Percentiles rank a stretch among this genome's conserved stretches.
These are phyloP conservation scores for Microsporum canis DNA, from an alignment of 2,329 filamentous ascomycete species.

Conservation along the genomic window DNA sequence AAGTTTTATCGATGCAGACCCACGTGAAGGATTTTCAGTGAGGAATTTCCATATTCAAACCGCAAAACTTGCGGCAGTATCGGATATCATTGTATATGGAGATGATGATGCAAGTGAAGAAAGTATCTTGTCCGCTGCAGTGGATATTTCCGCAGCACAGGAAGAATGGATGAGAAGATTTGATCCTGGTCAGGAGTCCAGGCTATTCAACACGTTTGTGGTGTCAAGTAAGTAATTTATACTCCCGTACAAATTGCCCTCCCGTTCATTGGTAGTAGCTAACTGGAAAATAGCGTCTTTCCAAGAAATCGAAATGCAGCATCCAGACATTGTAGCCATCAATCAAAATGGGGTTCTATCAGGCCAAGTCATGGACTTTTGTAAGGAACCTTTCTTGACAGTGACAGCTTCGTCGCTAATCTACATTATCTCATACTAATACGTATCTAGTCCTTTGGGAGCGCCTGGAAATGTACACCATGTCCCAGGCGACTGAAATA, in stretches of 20 bases:
- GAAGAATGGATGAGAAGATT: slow-evolving; percentile 58
- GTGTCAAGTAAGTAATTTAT: slow-evolving; percentile 41
- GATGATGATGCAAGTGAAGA: slow-evolving; percentile 53
- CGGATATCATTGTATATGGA: slow-evolving; percentile 87
- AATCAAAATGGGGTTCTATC: slow-evolving; percentile 61
- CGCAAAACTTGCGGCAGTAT: slow-evolving; percentile 74
- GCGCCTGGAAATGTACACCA: slow-evolving; percentile 79
- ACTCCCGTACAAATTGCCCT: background rate
- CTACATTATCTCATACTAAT: slow-evolving; percentile 6
- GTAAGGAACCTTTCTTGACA: slow-evolving; percentile 28
- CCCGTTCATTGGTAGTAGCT: slow-evolving; percentile 7
- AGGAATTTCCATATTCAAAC: slow-evolving; percentile 96
- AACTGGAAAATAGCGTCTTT: slow-evolving; percentile 46
- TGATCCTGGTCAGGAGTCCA: slow-evolving; percentile 44
- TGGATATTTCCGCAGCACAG: slow-evolving; percentile 63
- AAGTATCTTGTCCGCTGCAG: slow-evolving; percentile 54
- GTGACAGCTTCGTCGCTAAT: too few relatives aligned
- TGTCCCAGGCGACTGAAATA: slow-evolving; percentile 85
- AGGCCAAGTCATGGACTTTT: slow-evolving; percentile 74
- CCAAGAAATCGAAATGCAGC: slow-evolving; percentile 56
- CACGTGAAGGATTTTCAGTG: slow-evolving; percentile 82
- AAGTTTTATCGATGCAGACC: slow-evolving; percentile 73
- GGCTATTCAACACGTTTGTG: slow-evolving; percentile 77
- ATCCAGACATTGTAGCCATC: slow-evolving; percentile 61
- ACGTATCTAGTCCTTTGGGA: slow-evolving; percentile 57